Evolutionary conservation across 2,329 filamentous ascomycete genomes (phyloP).

Genomic region (Pseudogymnoascus sp.): DNA sequence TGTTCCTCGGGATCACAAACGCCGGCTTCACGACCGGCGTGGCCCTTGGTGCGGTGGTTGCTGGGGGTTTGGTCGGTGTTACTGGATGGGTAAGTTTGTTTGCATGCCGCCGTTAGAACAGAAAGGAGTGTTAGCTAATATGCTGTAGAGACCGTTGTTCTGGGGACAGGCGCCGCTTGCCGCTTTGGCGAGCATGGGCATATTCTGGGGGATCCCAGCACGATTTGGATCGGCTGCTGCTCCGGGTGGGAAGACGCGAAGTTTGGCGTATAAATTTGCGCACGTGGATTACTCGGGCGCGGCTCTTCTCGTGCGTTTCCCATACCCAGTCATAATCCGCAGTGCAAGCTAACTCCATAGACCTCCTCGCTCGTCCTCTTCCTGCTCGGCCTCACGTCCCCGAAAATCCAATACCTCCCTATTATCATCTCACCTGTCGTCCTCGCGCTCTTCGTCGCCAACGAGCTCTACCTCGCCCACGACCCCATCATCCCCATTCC

Average conservation of each 20-base stretch:
- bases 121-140: slow-evolving; percentile 7
- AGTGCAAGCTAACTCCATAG: slow-evolving; percentile 29
- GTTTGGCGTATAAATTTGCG: slow-evolving; percentile 45
- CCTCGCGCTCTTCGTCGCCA: slow-evolving; percentile 46
- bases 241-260: slow-evolving; percentile 26
- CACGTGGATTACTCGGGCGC: slow-evolving; percentile 70
- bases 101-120: not conserved
- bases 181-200: slow-evolving; percentile 49
- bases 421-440: slow-evolving; percentile 48
- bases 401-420: slow-evolving; percentile 48
- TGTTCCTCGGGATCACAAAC: slow-evolving; percentile 68
- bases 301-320: slow-evolving; percentile 45
- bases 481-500: slow-evolving; percentile 69
- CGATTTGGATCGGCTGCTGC: slow-evolving; percentile 28
- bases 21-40: slow-evolving; percentile 63
- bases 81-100: slow-evolving; percentile 58
- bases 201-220: slow-evolving; percentile 58
- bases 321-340: not conserved
- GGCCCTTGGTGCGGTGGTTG: slow-evolving; percentile 61
- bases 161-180: slow-evolving; percentile 60
- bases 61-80: slow-evolving; percentile 51
- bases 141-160: slow-evolving; percentile 60
- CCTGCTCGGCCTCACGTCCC: slow-evolving; percentile 59
- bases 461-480: slow-evolving; percentile 53
- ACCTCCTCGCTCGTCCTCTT: slow-evolving; percentile 59